Conservation (phyloP, 2,329 filamentous ascomycete genomes). For the Alternaria rosae region DNA sequence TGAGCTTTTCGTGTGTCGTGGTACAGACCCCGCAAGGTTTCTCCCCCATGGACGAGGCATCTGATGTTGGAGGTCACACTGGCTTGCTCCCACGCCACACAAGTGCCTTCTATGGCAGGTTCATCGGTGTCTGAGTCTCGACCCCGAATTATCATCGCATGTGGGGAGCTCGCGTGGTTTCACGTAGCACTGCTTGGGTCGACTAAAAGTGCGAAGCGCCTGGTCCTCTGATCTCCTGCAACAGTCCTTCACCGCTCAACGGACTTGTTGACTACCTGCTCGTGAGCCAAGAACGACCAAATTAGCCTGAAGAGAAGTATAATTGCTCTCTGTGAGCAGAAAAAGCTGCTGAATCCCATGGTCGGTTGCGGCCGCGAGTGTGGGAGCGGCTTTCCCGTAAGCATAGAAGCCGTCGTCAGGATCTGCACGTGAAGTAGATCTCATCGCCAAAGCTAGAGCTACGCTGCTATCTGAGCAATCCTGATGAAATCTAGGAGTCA, state of each 20-base stretch:
- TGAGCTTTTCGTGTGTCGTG: neutral
- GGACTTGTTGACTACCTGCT: neutral
- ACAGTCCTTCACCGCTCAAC: constrained; percentile 6
- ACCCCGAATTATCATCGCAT: constrained; percentile 9
- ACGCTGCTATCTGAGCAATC: neutral
- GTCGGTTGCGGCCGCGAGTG: neutral
- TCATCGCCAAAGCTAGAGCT: neutral
- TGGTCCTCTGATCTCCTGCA: constrained; percentile 1
- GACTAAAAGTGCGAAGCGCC: neutral
- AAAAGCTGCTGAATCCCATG: neutral
- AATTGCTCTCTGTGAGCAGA: neutral
- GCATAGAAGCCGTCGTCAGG: neutral
- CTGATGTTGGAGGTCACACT: constrained; percentile 25
- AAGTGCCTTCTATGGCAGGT: neutral
- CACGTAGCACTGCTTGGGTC: constrained; percentile 8
- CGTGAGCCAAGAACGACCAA: neutral
- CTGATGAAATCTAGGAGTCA: neutral
- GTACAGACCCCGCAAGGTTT: constrained; percentile 17
- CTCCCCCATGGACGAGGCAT: constrained; percentile 9
- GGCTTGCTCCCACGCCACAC: constrained; percentile 11
- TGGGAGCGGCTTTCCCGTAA: neutral
- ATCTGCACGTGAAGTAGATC: neutral
- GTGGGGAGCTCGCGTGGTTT: constrained; percentile 22
- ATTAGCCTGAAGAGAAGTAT: too few species aligned
- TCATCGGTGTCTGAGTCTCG: neutral